Conservation (phyloP, 805 yeast species). For the Candida hispaniensis region DNA sequence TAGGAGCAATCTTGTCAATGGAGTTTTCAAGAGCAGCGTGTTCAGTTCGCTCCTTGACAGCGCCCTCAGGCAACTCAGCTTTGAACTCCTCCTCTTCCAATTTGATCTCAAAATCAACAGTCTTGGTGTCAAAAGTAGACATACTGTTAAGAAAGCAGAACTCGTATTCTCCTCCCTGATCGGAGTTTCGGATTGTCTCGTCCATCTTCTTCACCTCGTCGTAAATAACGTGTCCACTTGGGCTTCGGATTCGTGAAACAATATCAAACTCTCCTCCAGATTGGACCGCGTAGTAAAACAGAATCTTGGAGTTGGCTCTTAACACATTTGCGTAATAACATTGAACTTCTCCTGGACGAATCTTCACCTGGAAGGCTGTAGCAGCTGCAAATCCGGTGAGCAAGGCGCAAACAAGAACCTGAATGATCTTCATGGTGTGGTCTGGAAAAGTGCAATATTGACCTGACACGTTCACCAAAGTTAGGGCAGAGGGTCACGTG, state of each 20-base stretch:
- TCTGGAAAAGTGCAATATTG: too few relatives aligned
- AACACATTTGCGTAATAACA: slow-evolving; percentile 66
- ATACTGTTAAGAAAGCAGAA: slow-evolving; percentile 77
- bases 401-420: slow-evolving; percentile 14
- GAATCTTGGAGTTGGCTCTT: slow-evolving; percentile 47
- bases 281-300: slow-evolving; percentile 76
- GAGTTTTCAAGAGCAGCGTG: slow-evolving; percentile 27
- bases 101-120: slow-evolving; percentile 69
- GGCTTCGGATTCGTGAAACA: slow-evolving; percentile 50
- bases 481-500: too few relatives aligned
- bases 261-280: slow-evolving; percentile 72
- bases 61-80: slow-evolving; percentile 48
- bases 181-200: slow-evolving; percentile 62
- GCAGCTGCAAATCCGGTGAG: slow-evolving; percentile 13
- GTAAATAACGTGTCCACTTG: slow-evolving; percentile 44
- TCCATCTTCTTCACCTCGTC: slow-evolving; percentile 65
- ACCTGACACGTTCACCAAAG: too few relatives aligned
- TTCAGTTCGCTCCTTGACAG: slow-evolving; percentile 18
- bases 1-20: slow-evolving; percentile 25
- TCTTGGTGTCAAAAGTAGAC: slow-evolving; percentile 73
- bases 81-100: slow-evolving; percentile 35
- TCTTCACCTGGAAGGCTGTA: slow-evolving; percentile 44
- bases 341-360: slow-evolving; percentile 63
- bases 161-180: slow-evolving; percentile 65
- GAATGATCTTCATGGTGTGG: slow-evolving; percentile 7